Evolutionary conservation across 208 protist species (phyloP).

Genomic region (Acanthamoeba sp.): DNA sequence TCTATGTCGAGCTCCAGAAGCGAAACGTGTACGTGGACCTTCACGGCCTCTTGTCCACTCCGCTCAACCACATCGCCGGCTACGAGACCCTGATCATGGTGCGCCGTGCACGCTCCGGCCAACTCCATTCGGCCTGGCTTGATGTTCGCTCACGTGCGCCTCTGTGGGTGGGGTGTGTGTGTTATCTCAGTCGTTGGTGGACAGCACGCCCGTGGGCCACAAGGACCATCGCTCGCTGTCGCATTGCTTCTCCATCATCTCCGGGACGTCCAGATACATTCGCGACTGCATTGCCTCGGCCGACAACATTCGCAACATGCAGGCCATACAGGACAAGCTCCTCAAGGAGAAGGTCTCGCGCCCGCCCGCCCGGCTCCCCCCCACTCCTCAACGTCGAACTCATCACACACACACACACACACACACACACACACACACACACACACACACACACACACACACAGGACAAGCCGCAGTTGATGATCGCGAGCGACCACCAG

Average conservation of each 20-base stretch:
- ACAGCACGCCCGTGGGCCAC: constrained; percentile 46
- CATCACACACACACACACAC: background rate
- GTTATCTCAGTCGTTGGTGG: background rate
- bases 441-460: background rate
- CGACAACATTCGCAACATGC: constrained; percentile 41
- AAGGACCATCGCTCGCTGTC: constrained; percentile 49
- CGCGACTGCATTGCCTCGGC: constrained; percentile 56
- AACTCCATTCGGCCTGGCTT: background rate
- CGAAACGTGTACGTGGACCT: constrained; percentile 57
- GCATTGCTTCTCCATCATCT: constrained; percentile 67
- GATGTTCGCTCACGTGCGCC: background rate
- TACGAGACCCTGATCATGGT: constrained; percentile 65
- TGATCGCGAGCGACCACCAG: constrained; percentile 47
- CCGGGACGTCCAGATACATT: constrained; percentile 17
- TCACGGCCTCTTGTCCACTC: constrained; percentile 37
- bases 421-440: too few relatives aligned
- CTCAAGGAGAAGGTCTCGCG: background rate
- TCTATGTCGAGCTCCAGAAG: constrained; percentile 52
- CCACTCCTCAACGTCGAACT: background rate
- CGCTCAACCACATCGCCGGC: constrained; percentile 62
- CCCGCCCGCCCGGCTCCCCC: background rate
- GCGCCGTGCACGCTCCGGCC: background rate
- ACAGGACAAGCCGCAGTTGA: constrained; percentile 40
- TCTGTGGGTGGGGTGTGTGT: background rate
- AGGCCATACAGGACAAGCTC: constrained; percentile 63